phyloP scores from a whole-genome alignment of 805 yeast genomes.

The Grigorovia yakushimaensis region DNA sequence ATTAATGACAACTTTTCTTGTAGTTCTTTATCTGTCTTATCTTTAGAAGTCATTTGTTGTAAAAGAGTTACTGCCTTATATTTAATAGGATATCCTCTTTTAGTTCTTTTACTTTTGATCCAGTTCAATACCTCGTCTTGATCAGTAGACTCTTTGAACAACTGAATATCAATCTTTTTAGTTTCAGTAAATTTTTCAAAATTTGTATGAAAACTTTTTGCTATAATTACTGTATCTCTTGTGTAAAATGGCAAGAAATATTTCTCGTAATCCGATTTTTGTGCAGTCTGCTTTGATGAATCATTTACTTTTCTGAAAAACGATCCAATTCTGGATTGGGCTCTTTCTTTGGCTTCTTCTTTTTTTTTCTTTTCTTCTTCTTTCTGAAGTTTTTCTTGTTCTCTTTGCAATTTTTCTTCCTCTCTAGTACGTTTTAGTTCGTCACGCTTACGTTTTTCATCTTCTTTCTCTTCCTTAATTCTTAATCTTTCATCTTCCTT shows the following conservation, averaged over 20 bases:
- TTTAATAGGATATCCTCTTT: slow-evolving; percentile 21
- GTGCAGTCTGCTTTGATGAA: slow-evolving; percentile 13
- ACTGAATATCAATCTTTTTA: slow-evolving; percentile 20
- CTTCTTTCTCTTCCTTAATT: slow-evolving; percentile 16
- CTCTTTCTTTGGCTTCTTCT: slow-evolving; percentile 29
- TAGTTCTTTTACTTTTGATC: slow-evolving; percentile 11
- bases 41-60: slow-evolving; percentile 30
- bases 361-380: slow-evolving; percentile 22
- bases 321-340: slow-evolving; percentile 31
- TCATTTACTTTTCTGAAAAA: slow-evolving; percentile 26
- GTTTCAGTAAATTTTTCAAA: slow-evolving; percentile 3
- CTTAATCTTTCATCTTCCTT: slow-evolving; percentile 23
- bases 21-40: slow-evolving; percentile 31
- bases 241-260: slow-evolving; percentile 32
- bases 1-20: slow-evolving; percentile 19
- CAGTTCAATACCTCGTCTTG: slow-evolving; percentile 8
- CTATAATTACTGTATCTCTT: slow-evolving; percentile 27
- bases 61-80: slow-evolving; percentile 28
- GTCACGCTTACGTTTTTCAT: slow-evolving; percentile 9
- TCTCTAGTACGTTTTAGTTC: slow-evolving; percentile 11
- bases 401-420: slow-evolving; percentile 12
- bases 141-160: slow-evolving; percentile 1
- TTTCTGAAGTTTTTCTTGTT: slow-evolving; percentile 17
- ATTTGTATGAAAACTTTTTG: slow-evolving; percentile 6
- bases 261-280: slow-evolving; percentile 26